Base-by-base conservation (phyloP, 1,284 basidiomycete genomes). In the Stygiomarasmius scandens region DNA sequence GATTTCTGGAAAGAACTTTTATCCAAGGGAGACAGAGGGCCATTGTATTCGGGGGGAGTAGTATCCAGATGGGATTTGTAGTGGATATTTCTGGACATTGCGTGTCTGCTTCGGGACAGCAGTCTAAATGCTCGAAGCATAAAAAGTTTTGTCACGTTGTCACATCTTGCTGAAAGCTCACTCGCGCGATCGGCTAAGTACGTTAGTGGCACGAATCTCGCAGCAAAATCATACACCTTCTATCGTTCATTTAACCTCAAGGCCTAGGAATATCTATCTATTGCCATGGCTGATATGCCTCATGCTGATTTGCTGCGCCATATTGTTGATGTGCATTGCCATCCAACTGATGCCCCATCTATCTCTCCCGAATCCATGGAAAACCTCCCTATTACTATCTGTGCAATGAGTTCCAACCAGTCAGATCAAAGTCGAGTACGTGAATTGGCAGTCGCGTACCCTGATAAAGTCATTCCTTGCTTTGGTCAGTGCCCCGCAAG, bases 281-380 rank as follows among this genome's bases (percentile, higher is more conserved):
- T 49, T 12, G n/a, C 32, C 6, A 49, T 49, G 48, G 25, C 27
- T 32, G 20, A 24, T 11, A 29, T 55, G 56, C 71, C 74, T 16
- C 60, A 73, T 45, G 55, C 67, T 32, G 69, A 75, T 53, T 77
- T 92, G 47, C 74, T 90, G 34, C 72, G 69, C 22, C 89, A 90
- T 65, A 69, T 93, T 58, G 77, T 87, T 58, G 90, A 93, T 67
- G 89, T 84, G 1, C 91, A 93, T 64, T 92, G 89, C 70, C 91
- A 93, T 73, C 90, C 91, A 10, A 92, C 90, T 12, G 89, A 90
- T 67, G 81, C 84, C 11, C 71, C 72, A 1, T 62, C 60, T 16
- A 77, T 84, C 48, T 70, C 77, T 19, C 58, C 70, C 16, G 72
- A 77, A 48, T 73, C 75, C 6, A 81, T 86, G 73, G 72, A 81